Evolutionary conservation across 768 basidiomycete genomes (phyloP).

Genomic region (Asterophora parasitica): DNA sequence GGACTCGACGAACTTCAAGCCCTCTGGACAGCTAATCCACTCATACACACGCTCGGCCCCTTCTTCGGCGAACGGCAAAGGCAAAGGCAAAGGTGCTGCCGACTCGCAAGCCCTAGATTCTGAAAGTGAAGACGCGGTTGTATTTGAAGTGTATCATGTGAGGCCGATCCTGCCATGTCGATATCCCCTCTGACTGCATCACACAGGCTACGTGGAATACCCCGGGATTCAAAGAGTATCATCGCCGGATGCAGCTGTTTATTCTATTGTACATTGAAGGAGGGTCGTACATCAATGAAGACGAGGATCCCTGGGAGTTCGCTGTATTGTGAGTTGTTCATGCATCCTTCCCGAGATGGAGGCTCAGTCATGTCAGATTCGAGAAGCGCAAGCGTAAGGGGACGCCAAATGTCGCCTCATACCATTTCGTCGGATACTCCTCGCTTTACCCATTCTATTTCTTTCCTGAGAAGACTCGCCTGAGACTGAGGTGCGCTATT

Average conservation of each 20-base stretch:
- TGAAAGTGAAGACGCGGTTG: conserved; percentile 56
- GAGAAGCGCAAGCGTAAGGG: conserved; percentile 71
- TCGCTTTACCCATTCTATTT: conserved; percentile 95
- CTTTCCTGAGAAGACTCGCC: conserved; percentile 85
- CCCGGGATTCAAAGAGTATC: conserved; percentile 86
- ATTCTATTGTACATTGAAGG: conserved; percentile 93
- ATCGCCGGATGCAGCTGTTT: conserved; percentile 90
- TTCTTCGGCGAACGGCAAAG: conserved; percentile 39
- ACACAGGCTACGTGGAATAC: conserved; percentile 76
- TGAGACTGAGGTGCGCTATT: conserved; percentile 71
- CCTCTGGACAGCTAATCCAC: conserved; percentile 69
- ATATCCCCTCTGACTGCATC: not conserved
- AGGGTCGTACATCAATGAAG: conserved; percentile 91
- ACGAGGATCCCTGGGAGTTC: conserved; percentile 94
- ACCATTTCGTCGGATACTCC: conserved; percentile 94
- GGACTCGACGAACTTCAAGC: conserved; percentile 76
- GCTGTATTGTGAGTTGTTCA: conserved; percentile 61
- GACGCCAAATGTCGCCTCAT: conserved; percentile 48
- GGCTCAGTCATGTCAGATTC: conserved; percentile 44
- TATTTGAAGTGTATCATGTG: conserved; percentile 90
- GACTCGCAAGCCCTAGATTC: conserved; percentile 35
- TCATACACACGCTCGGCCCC: conserved; percentile 65
- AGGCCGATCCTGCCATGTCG: conserved; percentile 23
- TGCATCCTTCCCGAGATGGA: not conserved
- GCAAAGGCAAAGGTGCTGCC: conserved; percentile 49